Evolutionary conservation across 2,329 filamentous ascomycete genomes (phyloP).

Genomic region (Boeremia lycopersici): DNA sequence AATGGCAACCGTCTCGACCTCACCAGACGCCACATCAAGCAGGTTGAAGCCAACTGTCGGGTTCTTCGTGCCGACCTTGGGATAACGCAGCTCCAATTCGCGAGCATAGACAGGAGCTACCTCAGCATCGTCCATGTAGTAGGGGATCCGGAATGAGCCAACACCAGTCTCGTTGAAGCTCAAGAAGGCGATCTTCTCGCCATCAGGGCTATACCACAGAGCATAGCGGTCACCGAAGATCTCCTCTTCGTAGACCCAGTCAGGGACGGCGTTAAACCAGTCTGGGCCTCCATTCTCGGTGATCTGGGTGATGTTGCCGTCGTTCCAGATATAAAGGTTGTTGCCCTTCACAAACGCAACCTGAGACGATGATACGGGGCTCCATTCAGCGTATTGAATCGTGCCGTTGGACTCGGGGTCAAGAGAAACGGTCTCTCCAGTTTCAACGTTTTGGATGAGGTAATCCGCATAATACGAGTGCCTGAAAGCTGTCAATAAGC

Average conservation of each 20-base stretch:
- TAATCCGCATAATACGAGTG: constrained; percentile 73
- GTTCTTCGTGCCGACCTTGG: constrained; percentile 71
- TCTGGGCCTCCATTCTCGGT: constrained; percentile 66
- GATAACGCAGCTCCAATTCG: constrained; percentile 69
- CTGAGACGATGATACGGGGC: constrained; percentile 59
- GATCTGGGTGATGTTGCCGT: constrained; percentile 62
- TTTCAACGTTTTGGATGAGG: constrained; percentile 66
- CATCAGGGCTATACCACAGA: constrained; percentile 65
- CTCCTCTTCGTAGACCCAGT: constrained; percentile 69
- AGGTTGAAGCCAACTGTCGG: constrained; percentile 68
- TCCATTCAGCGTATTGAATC: constrained; percentile 70
- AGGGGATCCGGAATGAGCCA: constrained; percentile 68
- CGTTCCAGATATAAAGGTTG: constrained; percentile 65
- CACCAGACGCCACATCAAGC: constrained; percentile 57
- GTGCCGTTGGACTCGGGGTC: constrained; percentile 66
- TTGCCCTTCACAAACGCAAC: constrained; percentile 72
- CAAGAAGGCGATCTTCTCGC: constrained; percentile 60
- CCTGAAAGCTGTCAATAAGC: constrained; percentile 42
- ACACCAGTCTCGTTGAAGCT: constrained; percentile 71
- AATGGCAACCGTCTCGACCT: constrained; percentile 56
- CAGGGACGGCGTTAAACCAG: constrained; percentile 66
- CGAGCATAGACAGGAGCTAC: constrained; percentile 66
- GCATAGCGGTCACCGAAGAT: constrained; percentile 59
- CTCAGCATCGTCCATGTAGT: constrained; percentile 66
- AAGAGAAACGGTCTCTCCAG: constrained; percentile 60